Percentiles rank a stretch among this genome's conserved stretches.
phyloP scores from a whole-genome alignment of 306 rosid genomes.

The Datisca glomerata region DNA sequence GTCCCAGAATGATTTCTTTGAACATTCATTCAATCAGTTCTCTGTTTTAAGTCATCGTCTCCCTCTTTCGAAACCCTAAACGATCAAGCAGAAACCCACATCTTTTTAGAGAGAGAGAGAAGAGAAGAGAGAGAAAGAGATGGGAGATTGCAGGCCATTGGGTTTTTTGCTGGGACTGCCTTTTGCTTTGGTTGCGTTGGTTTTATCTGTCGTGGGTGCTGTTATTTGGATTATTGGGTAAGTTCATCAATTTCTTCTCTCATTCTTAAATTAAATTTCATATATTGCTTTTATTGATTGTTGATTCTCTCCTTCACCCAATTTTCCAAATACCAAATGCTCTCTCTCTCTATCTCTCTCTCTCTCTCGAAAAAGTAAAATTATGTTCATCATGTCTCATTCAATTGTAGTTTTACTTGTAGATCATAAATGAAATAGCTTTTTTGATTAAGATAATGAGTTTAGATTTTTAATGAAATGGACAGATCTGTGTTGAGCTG shows the following conservation, averaged over 20 bases:
- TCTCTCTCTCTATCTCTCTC: no score
- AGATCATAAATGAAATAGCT: no score
- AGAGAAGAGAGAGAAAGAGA: slow-evolving; percentile 4
- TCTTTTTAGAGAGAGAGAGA: neutral
- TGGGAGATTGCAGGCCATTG: slow-evolving; percentile 72
- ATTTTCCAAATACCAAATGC: no score
- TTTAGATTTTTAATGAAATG: no score
- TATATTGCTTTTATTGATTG: no score
- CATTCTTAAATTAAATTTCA: neutral
- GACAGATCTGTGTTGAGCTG: slow-evolving; percentile 64
- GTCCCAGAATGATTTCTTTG: slow-evolving; percentile 1
- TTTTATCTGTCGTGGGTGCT: slow-evolving; percentile 54
- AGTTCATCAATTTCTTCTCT: slow-evolving; percentile 5
- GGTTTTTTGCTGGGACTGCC: slow-evolving; percentile 80
- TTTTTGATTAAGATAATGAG: no score
- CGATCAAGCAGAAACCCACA: neutral
- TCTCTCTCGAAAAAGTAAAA: no score
- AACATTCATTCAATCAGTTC: no score
- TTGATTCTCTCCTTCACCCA: no score
- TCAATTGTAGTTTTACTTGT: no score
- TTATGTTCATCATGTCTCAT: no score
- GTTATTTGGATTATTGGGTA: slow-evolving; percentile 74
- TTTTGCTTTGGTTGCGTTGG: slow-evolving; percentile 53
- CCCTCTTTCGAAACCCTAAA: neutral
- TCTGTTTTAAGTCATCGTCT: no score